These are phyloP conservation scores for Arthrobotrys conoides DNA, from an alignment of 2,329 filamentous ascomycete species.

Conservation along the genomic window DNA sequence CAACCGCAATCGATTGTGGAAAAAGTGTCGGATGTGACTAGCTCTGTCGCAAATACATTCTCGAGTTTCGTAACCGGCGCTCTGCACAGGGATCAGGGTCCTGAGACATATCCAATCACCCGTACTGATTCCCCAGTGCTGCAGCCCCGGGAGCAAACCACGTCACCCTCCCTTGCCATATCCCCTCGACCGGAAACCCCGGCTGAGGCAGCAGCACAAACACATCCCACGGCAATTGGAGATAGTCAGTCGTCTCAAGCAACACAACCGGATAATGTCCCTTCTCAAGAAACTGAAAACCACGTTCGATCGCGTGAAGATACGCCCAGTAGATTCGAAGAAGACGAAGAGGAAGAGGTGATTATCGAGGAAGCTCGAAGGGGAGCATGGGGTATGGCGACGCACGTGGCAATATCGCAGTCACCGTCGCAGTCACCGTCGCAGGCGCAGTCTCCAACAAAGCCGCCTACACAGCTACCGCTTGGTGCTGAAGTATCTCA, in stretches of 20 bases:
- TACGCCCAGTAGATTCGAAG: slow-evolving; percentile 52
- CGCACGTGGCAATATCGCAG: slow-evolving; percentile 50
- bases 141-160: slow-evolving; percentile 43
- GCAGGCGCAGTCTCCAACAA: slow-evolving; percentile 49
- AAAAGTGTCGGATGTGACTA: slow-evolving; percentile 36
- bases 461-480: slow-evolving; percentile 40
- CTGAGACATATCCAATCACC: slow-evolving; percentile 29
- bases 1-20: slow-evolving; percentile 36
- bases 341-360: slow-evolving; percentile 51
- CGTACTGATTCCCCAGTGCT: slow-evolving; percentile 31
- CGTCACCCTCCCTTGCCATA: slow-evolving; percentile 35
- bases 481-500: slow-evolving; percentile 48
- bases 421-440: slow-evolving; percentile 40
- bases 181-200: slow-evolving; percentile 22
- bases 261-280: slow-evolving; percentile 18
- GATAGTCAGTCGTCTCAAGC: slow-evolving; percentile 18
- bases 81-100: slow-evolving; percentile 36
- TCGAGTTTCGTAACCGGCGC: slow-evolving; percentile 40
- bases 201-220: slow-evolving; percentile 29
- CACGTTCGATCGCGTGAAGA: slow-evolving; percentile 33
- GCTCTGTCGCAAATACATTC: slow-evolving; percentile 40
- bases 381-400: slow-evolving; percentile 54
- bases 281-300: slow-evolving; percentile 13
- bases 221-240: slow-evolving; percentile 16
- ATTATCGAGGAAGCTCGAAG: slow-evolving; percentile 48